These are phyloP conservation scores for Apiospora arundinis DNA, from an alignment of 2,329 filamentous ascomycete species.

Conservation along the genomic window DNA sequence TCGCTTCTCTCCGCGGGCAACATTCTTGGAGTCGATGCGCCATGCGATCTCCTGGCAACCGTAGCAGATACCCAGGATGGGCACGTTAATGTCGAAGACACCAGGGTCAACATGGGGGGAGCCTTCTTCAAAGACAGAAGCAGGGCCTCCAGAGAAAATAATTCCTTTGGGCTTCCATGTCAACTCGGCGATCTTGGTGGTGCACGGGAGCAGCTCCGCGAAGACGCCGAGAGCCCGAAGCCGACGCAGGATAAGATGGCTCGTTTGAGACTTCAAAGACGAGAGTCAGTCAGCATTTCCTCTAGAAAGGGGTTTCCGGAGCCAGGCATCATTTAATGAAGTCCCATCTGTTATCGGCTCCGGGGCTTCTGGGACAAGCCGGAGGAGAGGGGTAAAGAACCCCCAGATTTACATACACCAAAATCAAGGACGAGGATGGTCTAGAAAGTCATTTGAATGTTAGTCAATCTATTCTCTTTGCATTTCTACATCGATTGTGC, in stretches of 20 bases:
- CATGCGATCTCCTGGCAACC: conserved; percentile 72
- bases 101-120: conserved; percentile 80
- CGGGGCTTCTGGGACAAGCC: neutral
- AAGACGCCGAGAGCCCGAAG: conserved; percentile 82
- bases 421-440: conserved; percentile 78
- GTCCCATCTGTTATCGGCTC: neutral
- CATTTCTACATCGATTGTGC: neutral
- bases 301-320: neutral
- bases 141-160: conserved; percentile 73
- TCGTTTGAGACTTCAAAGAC: conserved; percentile 71
- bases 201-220: conserved; percentile 88
- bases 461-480: neutral
- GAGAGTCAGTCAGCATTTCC: conserved; percentile 24
- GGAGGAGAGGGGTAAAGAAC: neutral
- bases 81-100: conserved; percentile 76
- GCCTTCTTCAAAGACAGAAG: conserved; percentile 80
- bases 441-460: conserved; percentile 49
- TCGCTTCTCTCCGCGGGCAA: conserved; percentile 47
- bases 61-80: conserved; percentile 55
- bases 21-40: conserved; percentile 68
- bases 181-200: conserved; percentile 78
- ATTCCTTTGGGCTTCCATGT: conserved; percentile 83
- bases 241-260: conserved; percentile 76
- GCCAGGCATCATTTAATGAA: conserved; percentile 31
- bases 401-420: conserved; percentile 46